Evolutionary conservation across 805 yeast genomes (phyloP).

Genomic region (Isabelozyma heimii): DNA sequence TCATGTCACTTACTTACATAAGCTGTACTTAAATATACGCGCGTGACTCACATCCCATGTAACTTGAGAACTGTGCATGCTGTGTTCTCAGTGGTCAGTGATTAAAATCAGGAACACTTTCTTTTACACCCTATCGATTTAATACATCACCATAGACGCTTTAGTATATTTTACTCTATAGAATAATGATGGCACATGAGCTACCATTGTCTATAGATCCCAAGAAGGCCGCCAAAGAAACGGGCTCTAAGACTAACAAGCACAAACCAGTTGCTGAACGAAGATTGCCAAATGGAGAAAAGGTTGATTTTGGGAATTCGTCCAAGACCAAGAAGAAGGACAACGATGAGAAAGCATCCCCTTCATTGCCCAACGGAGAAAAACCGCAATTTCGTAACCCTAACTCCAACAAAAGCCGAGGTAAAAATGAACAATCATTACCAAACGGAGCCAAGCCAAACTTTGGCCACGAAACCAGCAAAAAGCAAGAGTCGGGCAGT

Average conservation of each 20-base stretch:
- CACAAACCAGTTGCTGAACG: slow-evolving; percentile 7
- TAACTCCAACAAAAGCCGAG: neutral
- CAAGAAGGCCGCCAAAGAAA: slow-evolving; percentile 4
- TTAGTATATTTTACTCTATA: neutral
- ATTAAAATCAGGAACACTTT: neutral
- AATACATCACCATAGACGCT: neutral
- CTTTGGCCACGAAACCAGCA: neutral
- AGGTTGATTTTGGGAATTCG: slow-evolving; percentile 27
- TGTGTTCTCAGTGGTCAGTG: neutral
- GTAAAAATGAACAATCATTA: slow-evolving; percentile 11
- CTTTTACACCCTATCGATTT: neutral
- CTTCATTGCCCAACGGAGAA: slow-evolving; percentile 23
- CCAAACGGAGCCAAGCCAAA: slow-evolving; percentile 31
- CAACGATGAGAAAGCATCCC: neutral
- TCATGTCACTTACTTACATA: neutral
- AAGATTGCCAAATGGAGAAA: slow-evolving; percentile 26
- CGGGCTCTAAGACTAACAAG: slow-evolving; percentile 3
- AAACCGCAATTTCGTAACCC: slow-evolving; percentile 18
- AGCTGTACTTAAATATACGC: neutral
- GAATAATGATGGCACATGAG: slow-evolving; percentile 32
- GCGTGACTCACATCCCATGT: neutral
- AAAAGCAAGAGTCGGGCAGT: neutral
- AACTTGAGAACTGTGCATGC: neutral
- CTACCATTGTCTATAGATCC: slow-evolving; percentile 24
- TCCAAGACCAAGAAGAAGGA: slow-evolving; percentile 4